A percentile compares a stretch with the other conserved stretches of the same genome.
phyloP scores from a whole-genome alignment of 2,329 filamentous ascomycete genomes.

The Catunica adiposa region DNA sequence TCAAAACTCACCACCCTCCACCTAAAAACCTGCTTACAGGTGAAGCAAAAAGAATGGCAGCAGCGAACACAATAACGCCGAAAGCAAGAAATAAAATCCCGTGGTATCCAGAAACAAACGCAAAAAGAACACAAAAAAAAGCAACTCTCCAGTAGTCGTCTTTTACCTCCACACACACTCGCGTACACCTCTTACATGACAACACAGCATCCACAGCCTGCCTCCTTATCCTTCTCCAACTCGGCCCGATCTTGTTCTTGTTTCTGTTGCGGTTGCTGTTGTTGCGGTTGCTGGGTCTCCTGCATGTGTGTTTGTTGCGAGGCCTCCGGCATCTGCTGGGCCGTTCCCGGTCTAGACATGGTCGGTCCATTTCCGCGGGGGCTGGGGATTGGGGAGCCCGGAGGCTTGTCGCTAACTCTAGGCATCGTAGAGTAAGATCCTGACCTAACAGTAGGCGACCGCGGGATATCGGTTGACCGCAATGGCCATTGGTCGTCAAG shows the following conservation, averaged over 20 bases:
- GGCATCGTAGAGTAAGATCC: constrained; percentile 46
- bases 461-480: constrained; percentile 24
- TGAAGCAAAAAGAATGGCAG: constrained; percentile 2
- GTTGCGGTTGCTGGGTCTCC: constrained; percentile 21
- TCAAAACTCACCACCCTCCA: no score
- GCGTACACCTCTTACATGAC: constrained; percentile 26
- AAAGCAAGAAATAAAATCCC: neutral
- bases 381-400: constrained; percentile 21
- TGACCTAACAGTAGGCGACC: constrained; percentile 27
- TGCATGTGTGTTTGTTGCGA: neutral
- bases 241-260: constrained; percentile 17
- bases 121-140: neutral
- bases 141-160: constrained; percentile 1
- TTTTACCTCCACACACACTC: neutral
- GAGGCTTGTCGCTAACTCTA: constrained; percentile 31
- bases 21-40: no score
- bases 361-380: constrained; percentile 16
- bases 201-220: constrained; percentile 34
- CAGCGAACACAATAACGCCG: neutral
- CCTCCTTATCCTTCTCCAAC: constrained; percentile 24
- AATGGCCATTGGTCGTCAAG: constrained; percentile 42
- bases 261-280: constrained; percentile 23
- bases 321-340: neutral
- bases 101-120: constrained; percentile 1
- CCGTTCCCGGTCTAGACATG: constrained; percentile 4